Percentiles rank a stretch among this genome's conserved stretches.
Conservation (phyloP, 176 grass and related monocot genomes). For the Triticum urartu region DNA sequence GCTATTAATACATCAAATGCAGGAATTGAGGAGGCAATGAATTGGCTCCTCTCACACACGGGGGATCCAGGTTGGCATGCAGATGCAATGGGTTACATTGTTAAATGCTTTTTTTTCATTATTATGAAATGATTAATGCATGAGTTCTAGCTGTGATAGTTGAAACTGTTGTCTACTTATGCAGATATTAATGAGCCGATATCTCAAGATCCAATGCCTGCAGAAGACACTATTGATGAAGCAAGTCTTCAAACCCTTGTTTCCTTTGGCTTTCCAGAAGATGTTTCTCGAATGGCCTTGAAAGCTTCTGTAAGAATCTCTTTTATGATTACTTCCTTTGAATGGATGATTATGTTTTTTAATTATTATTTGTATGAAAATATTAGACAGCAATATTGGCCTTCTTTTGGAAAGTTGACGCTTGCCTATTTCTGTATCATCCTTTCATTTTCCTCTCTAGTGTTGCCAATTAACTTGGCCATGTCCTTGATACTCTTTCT, state of each 20-base stretch:
- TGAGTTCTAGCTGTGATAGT: neutral
- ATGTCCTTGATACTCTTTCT: conserved; percentile 21
- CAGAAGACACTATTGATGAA: conserved; percentile 70
- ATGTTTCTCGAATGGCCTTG: conserved; percentile 78
- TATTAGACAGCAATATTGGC: neutral
- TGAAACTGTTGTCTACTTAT: neutral
- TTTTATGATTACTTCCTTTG: neutral
- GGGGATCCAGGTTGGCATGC: conserved; percentile 77
- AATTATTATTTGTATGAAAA: neutral
- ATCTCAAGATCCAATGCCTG: conserved; percentile 42
- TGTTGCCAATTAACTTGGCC: neutral
- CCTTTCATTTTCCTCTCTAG: neutral
- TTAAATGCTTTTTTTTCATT: neutral
- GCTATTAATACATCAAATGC: conserved; percentile 86
- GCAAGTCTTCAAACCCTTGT: conserved; percentile 83
- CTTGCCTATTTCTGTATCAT: neutral
- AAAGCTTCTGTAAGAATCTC: conserved; percentile 80
- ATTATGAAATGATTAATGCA: neutral
- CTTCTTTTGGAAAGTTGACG: neutral
- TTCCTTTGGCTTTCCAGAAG: conserved; percentile 92
- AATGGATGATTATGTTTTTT: neutral
- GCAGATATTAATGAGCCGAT: conserved; percentile 94
- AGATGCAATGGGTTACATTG: neutral
- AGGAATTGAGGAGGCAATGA: conserved; percentile 94
- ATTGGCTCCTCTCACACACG: conserved; percentile 92